Conservation (phyloP, 2,329 filamentous ascomycete species). For the Colletotrichum echinochloae region DNA sequence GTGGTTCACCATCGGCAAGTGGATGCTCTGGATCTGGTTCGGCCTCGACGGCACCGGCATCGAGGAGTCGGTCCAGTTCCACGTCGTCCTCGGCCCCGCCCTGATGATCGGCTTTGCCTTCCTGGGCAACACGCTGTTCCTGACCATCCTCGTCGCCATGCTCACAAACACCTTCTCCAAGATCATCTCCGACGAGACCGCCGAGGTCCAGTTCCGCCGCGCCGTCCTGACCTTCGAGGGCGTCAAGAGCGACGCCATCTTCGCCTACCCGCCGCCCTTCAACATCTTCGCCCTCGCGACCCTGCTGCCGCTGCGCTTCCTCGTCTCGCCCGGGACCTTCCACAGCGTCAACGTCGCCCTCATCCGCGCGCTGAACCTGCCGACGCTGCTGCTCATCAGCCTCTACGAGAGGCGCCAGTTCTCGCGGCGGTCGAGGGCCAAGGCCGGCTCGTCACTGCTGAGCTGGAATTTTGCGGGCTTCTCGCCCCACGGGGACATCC, state of each 20-base stretch:
- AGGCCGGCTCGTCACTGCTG: constrained; percentile 5
- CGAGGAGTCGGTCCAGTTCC: constrained; percentile 67
- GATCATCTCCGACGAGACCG: constrained; percentile 75
- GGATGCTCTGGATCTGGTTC: constrained; percentile 87
- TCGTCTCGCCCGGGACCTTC: constrained; percentile 72
- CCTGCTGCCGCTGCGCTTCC: constrained; percentile 74
- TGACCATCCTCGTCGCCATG: constrained; percentile 80
- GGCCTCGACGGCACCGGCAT: constrained; percentile 74
- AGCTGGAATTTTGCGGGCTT: constrained; percentile 47
- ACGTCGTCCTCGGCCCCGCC: constrained; percentile 74
- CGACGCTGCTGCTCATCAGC: constrained; percentile 70
- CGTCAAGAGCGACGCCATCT: constrained; percentile 78
- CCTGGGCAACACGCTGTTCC: constrained; percentile 79
- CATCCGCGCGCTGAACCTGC: constrained; percentile 72
- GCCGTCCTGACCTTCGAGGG: constrained; percentile 80
- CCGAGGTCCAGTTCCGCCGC: constrained; percentile 78
- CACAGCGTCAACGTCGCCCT: constrained; percentile 78
- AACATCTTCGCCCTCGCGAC: constrained; percentile 74
- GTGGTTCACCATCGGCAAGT: constrained; percentile 73
- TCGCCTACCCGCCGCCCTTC: constrained; percentile 77
- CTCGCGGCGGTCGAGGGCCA: constrained; percentile 58
- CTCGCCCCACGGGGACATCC: constrained; percentile 70
- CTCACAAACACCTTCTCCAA: constrained; percentile 78
- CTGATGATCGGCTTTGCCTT: constrained; percentile 81
- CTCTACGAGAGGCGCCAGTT: constrained; percentile 68